Conservation (phyloP, 768 basidiomycete genomes). For the Jaapia argillacea region DNA sequence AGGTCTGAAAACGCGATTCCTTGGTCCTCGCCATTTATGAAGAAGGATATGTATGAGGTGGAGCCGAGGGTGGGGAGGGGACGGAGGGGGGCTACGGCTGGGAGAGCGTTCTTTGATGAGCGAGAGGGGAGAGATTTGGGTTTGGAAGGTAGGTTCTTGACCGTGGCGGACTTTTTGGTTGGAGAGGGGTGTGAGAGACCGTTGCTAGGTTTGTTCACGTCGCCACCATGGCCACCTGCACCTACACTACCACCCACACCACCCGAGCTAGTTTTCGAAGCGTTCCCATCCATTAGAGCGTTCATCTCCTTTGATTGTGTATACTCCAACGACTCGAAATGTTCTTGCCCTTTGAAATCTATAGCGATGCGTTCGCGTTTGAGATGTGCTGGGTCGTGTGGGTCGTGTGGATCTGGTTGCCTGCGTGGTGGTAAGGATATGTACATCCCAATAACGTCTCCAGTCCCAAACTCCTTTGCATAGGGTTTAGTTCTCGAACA, state of each 20-base stretch:
- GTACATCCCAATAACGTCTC: conserved; percentile 90
- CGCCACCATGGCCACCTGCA: too few species aligned
- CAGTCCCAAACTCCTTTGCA: conserved; percentile 61
- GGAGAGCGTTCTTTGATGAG: background rate
- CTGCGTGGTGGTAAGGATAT: conserved; percentile 74
- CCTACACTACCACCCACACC: too few species aligned
- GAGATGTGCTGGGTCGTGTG: conserved; percentile 72
- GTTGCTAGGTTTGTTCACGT: too few species aligned
- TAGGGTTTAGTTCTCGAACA: conserved; percentile 76
- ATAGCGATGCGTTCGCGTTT: conserved; percentile 89
- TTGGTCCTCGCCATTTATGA: conserved; percentile 82
- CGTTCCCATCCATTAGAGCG: conserved; percentile 61
- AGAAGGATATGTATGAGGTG: conserved; percentile 77
- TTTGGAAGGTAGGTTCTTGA: conserved; percentile 57
- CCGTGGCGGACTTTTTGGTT: conserved; percentile 55
- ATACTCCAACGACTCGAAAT: conserved; percentile 93
- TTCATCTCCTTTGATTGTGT: conserved; percentile 86
- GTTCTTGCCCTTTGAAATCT: conserved; percentile 92
- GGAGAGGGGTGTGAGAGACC: too few species aligned
- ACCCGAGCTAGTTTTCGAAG: conserved; percentile 10
- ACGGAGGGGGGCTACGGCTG: conserved; percentile 32
- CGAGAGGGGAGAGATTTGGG: background rate
- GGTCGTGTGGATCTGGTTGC: conserved; percentile 48
- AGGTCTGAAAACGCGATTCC: conserved; percentile 80
- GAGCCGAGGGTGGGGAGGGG: conserved; percentile 54